Evolutionary conservation across 495 filamentous ascomycete genomes (phyloP).

Genomic region (Aeminium ludgeri): DNA sequence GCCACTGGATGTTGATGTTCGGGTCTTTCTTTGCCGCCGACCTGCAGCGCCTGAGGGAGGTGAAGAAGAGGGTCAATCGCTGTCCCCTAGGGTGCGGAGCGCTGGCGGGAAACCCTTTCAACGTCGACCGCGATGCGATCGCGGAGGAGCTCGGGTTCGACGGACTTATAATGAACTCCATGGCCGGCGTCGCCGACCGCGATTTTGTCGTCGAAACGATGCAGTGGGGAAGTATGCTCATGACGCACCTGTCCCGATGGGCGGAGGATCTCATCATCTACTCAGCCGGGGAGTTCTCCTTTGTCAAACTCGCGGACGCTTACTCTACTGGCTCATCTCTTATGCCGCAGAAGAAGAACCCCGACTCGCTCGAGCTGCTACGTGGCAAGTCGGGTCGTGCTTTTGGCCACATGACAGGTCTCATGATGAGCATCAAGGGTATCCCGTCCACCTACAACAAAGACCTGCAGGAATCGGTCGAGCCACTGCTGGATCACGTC

Average conservation of each 20-base stretch:
- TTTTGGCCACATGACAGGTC: slow-evolving; percentile 76
- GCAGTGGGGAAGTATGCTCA: slow-evolving; percentile 74
- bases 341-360: slow-evolving; percentile 86
- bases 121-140: slow-evolving; percentile 76
- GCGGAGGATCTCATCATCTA: slow-evolving; percentile 86
- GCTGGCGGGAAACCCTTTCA: slow-evolving; percentile 81
- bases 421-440: slow-evolving; percentile 78
- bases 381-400: slow-evolving; percentile 72
- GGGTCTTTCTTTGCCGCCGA: slow-evolving; percentile 59
- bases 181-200: slow-evolving; percentile 69
- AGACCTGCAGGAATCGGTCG: slow-evolving; percentile 78
- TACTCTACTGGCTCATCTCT: slow-evolving; percentile 71
- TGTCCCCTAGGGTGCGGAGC: slow-evolving; percentile 74
- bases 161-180: slow-evolving; percentile 62
- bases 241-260: slow-evolving; percentile 76
- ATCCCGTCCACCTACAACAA: slow-evolving; percentile 90
- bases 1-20: slow-evolving; percentile 72
- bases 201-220: slow-evolving; percentile 84
- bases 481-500: slow-evolving; percentile 74
- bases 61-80: slow-evolving; percentile 56
- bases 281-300: slow-evolving; percentile 64
- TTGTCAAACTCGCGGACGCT: slow-evolving; percentile 66
- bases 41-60: slow-evolving; percentile 61
- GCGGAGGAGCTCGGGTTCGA: slow-evolving; percentile 80
- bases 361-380: slow-evolving; percentile 72